Evolutionary conservation across 805 yeast species (phyloP), one percentile per base, ranked within the genome.

Genomic region (Hagleromyces aurorensis): DNA sequence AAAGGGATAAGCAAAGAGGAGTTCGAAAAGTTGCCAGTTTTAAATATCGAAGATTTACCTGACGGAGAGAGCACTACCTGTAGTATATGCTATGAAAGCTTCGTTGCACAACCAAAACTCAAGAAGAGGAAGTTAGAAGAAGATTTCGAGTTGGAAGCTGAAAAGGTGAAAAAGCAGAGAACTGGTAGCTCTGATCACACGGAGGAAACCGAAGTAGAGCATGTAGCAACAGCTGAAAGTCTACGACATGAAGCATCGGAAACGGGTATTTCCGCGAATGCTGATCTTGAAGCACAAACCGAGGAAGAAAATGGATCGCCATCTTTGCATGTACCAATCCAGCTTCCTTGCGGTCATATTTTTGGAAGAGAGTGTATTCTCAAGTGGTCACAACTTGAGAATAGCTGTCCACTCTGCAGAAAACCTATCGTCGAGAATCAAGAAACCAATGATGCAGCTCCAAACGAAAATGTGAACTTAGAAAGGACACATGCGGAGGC

Each of bases 321-420:
- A 7, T 68, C 61, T 41, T 46, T 51, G 5, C 96, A 91, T 52
- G 54, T 67, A 4, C 80, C 96, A 0, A 65, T 81, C 1, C 61
- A 69, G 34, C 64, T 89, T 69, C 91, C 94, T 0, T 89, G 98
- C 55, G 75, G 75, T 6, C 98, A 89, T 50, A 50, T 75, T 0
- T 89, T 91, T 62, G 97, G 98, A 5, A 68, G 76, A 38, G 69
- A 72, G n/a, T 89, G 98, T 61, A 62, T 86, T 14, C 70, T 65
- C 34, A 83, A 79, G 44, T 89, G 98, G 98, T 69, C 89, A 29
- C 70, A 68, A 37, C 60, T 70, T 14, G 76, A 80, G 44, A 69
- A 72, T 17, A 72, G 84, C 2, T 87, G 97, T 52, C 98, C 98
- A 0, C 57, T 89, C 26, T 89, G 98, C 52, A 73, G 97, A 34